phyloP scores from a whole-genome alignment of 805 yeast genomes.

The Metschnikowia lochheadii region DNA sequence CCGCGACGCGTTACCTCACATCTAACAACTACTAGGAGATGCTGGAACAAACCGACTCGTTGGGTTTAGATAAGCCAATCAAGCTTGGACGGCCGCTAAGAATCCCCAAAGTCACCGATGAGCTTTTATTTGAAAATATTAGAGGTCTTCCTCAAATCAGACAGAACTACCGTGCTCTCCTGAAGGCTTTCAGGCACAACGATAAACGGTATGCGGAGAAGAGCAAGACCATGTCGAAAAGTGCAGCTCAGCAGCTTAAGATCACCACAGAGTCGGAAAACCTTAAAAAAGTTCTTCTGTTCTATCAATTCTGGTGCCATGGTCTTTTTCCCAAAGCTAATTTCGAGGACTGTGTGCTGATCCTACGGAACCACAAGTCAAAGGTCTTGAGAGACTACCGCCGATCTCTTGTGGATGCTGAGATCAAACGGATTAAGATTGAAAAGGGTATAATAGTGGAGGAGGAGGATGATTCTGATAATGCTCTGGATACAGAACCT shows the following conservation, averaged over 20 bases:
- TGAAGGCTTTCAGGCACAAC: conserved; percentile 23
- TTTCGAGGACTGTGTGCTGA: conserved; percentile 16
- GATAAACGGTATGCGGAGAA: conserved; percentile 20
- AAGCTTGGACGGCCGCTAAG: conserved; percentile 30
- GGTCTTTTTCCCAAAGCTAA: conserved; percentile 24
- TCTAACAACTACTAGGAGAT: neutral
- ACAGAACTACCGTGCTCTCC: conserved; percentile 27
- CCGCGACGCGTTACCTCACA: conserved; percentile 3
- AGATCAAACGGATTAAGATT: conserved; percentile 15
- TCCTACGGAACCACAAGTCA: conserved; percentile 15
- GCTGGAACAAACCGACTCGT: conserved; percentile 18
- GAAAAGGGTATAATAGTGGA: conserved; percentile 19
- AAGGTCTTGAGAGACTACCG: conserved; percentile 12
- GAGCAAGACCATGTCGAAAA: conserved; percentile 15
- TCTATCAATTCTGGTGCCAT: conserved; percentile 46
- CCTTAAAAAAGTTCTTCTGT: conserved; percentile 33
- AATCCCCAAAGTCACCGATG: conserved; percentile 37
- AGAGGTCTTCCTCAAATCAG: conserved; percentile 33
- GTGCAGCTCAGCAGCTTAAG: conserved; percentile 19
- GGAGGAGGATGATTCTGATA: conserved; percentile 4
- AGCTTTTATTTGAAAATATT: conserved; percentile 30
- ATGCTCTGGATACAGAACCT: neutral
- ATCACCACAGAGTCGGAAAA: conserved; percentile 34
- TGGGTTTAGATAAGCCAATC: conserved; percentile 36
- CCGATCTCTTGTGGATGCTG: conserved; percentile 13